Evolutionary conservation across 139 green algal genomes (phyloP), one percentile per base, ranked within the genome.

Genomic region (Chlorella sp.): DNA sequence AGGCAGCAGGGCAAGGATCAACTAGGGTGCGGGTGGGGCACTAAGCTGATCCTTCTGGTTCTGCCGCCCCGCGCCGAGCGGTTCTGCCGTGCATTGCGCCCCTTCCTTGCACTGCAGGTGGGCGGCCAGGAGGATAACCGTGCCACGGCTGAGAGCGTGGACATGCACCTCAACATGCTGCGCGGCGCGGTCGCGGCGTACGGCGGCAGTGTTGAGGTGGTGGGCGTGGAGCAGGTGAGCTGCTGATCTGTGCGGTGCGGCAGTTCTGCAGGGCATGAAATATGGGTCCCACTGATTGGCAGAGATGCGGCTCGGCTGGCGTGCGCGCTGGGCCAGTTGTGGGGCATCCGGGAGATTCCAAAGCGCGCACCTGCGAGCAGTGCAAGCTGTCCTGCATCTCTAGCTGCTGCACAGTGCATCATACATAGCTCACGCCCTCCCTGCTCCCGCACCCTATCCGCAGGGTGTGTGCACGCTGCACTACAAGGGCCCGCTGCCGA

Each of bases 141-240:
- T 26, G 92, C 94, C 32, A 94, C 85, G 0, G 82, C 90, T 1
- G 90, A 85, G 26, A 76, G 67, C 1, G 90, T 98, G 36, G 89
- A 98, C 84, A 64, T 76, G 46, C 93, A 97, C 82, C 90, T 99
- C 24, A 92, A 98, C 86, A 93, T 95, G 86, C 87, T 99, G 82
- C 83, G 96, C 32, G 90, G 90, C 7, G 95, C 95, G 14, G 95
- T 98, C 76, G 70, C 56, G 22, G 90, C 86, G 43, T 95, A 96
- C 67, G 95, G 94, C 11, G 95, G 94, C 40, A 89, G n/a, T 20
- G 95, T 98, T 75, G 87, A 95, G 81, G 96, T 98, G 68, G 32
- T 79, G 51, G 43, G 65, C 14, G 73, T 77, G 38, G 70, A 73
- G 81, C 46, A 77, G 67, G 67, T 64, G 34, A 2, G 67, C 8